phyloP scores from a whole-genome alignment of 352 stramenopile species.

The Globisporangium radiosum region DNA sequence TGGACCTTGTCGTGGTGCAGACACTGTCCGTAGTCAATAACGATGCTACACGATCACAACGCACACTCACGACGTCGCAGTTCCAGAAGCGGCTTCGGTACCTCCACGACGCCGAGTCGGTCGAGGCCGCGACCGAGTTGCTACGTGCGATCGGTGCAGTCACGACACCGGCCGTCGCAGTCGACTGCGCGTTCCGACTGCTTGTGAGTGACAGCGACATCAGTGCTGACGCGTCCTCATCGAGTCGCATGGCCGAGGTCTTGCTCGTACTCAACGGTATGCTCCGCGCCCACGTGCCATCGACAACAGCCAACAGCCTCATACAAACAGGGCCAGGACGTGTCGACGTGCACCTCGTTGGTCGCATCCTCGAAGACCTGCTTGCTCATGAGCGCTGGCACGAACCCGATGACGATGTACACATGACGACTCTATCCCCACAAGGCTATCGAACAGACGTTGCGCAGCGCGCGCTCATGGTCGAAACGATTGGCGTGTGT shows the following conservation, averaged over 20 bases:
- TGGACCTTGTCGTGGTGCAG: constrained; percentile 65
- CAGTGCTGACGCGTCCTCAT: constrained; percentile 1
- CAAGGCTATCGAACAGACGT: constrained; percentile 12
- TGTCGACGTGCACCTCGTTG: constrained; percentile 54
- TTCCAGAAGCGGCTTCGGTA: constrained; percentile 72
- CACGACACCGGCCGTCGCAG: constrained; percentile 46
- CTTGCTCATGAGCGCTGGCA: constrained; percentile 41
- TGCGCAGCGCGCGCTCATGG: constrained; percentile 50
- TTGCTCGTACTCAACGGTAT: constrained; percentile 67
- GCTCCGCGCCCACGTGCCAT: constrained; percentile 21
- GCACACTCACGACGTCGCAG: constrained; percentile 43
- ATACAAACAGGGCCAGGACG: too few relatives aligned
- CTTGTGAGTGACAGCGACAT: constrained; percentile 10
- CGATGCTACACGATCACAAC: too few relatives aligned
- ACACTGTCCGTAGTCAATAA: not conserved
- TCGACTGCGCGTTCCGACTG: constrained; percentile 57
- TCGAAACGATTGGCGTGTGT: constrained; percentile 72
- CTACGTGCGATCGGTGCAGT: constrained; percentile 39
- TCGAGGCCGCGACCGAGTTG: constrained; percentile 36
- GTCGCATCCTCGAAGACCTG: constrained; percentile 71
- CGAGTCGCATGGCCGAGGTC: constrained; percentile 22
- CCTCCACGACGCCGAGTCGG: constrained; percentile 68
- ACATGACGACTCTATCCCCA: not conserved
- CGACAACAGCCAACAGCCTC: not conserved
- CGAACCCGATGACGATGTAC: constrained; percentile 14